Percentiles rank a stretch among this genome's conserved stretches.
Evolutionary conservation across 2,329 filamentous ascomycete genomes (phyloP).

Genomic region (Dactylellina cionopaga): DNA sequence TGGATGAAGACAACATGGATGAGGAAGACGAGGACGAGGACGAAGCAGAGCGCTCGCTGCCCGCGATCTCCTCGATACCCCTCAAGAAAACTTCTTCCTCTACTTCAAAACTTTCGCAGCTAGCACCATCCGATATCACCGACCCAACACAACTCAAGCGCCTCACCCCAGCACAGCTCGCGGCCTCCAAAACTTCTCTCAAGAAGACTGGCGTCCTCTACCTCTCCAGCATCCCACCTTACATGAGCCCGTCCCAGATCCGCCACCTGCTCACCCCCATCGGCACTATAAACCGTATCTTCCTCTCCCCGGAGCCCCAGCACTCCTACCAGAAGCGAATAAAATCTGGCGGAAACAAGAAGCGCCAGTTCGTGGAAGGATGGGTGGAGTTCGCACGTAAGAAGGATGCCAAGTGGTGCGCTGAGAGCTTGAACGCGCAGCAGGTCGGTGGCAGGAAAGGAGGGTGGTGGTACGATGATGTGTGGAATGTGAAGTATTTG

Average conservation of each 20-base stretch:
- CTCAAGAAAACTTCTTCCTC: conserved; percentile 59
- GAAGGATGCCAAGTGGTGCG: conserved; percentile 78
- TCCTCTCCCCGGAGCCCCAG: conserved; percentile 79
- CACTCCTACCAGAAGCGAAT: conserved; percentile 73
- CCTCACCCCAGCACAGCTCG: conserved; percentile 74
- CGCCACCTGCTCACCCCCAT: conserved; percentile 79
- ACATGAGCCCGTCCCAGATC: conserved; percentile 85
- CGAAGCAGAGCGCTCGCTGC: conserved; percentile 55
- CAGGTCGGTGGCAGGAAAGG: conserved; percentile 78
- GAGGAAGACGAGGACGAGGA: conserved; percentile 53
- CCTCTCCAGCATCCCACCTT: conserved; percentile 83
- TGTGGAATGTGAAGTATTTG: conserved; percentile 85
- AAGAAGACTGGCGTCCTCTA: conserved; percentile 83
- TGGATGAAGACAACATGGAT: conserved; percentile 52
- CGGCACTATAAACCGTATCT: conserved; percentile 79
- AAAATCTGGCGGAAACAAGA: conserved; percentile 81
- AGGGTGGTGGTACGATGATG: conserved; percentile 82
- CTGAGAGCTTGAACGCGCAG: conserved; percentile 78
- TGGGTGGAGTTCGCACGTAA: conserved; percentile 86
- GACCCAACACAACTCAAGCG: conserved; percentile 61
- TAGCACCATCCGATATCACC: conserved; percentile 65
- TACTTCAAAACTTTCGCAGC: conserved; percentile 54
- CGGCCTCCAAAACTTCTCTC: conserved; percentile 71
- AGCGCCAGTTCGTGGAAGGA: conserved; percentile 81
- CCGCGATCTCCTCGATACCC: conserved; percentile 44